Percentiles rank a stretch among this genome's conserved stretches.
Conservation (phyloP, 345 rosid genomes). For the Eucalyptus polyanthemos region DNA sequence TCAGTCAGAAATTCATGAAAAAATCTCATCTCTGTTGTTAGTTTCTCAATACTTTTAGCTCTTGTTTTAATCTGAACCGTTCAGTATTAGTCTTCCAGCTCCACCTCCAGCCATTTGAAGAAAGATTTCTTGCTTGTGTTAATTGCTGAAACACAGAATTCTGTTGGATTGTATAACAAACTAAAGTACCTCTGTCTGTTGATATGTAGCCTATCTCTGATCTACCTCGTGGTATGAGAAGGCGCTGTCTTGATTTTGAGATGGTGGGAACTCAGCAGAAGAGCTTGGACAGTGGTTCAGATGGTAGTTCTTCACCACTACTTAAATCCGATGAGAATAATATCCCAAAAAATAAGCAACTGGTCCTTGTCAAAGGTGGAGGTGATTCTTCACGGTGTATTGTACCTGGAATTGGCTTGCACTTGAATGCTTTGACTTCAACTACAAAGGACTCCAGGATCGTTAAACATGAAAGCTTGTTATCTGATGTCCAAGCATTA, state of each 20-base stretch:
- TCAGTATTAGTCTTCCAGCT: neutral
- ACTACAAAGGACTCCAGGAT: constrained; percentile 24
- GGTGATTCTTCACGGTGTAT: constrained; percentile 35
- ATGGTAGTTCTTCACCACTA: constrained; percentile 12
- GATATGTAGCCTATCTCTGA: constrained; percentile 33
- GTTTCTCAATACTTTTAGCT: neutral
- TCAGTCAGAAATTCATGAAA: neutral
- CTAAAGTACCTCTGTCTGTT: neutral
- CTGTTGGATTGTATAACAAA: neutral
- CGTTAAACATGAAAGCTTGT: constrained; percentile 20
- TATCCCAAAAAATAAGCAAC: constrained; percentile 11
- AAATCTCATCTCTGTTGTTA: neutral
- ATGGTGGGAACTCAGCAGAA: constrained; percentile 42
- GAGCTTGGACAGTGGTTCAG: constrained; percentile 15
- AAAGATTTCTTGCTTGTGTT: neutral
- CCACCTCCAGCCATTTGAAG: neutral
- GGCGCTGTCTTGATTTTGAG: constrained; percentile 96
- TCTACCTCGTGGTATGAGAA: constrained; percentile 74
- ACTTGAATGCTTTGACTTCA: constrained; percentile 71
- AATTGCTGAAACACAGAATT: neutral
- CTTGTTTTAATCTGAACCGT: neutral
- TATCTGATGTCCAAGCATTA: constrained; percentile 27
- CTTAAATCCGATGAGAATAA: constrained; percentile 8
- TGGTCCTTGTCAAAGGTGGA: constrained; percentile 24
- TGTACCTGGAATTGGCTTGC: constrained; percentile 92